These are phyloP conservation scores for Bretschneidera sinensis DNA, from an alignment of 345 rosid species.

Conservation along the genomic window DNA sequence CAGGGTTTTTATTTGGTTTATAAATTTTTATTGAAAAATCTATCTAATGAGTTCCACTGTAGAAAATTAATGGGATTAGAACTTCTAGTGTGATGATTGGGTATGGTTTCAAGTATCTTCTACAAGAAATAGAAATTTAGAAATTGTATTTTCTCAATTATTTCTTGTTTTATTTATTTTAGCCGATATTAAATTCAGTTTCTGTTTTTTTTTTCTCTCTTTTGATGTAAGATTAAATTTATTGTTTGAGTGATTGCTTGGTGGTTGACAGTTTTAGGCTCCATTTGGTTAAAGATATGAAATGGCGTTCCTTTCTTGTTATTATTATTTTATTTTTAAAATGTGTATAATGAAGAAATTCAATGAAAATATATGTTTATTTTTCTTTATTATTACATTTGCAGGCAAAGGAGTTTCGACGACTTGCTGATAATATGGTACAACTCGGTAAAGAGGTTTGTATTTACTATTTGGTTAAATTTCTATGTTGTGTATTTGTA, in stretches of 20 bases:
- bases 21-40: background rate
- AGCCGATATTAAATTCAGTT: background rate
- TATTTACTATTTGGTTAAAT: background rate
- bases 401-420: slow-evolving; percentile 85
- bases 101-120: background rate
- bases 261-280: too few relatives aligned
- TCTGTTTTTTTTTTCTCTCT: background rate
- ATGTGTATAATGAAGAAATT: background rate
- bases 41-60: too few relatives aligned
- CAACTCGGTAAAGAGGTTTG: slow-evolving; percentile 88
- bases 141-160: background rate
- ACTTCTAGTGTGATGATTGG: background rate
- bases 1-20: slow-evolving; percentile 27
- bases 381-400: slow-evolving; percentile 8
- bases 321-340: too few relatives aligned
- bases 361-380: background rate
- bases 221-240: too few relatives aligned
- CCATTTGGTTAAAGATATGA: too few relatives aligned
- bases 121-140: background rate
- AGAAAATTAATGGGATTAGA: too few relatives aligned
- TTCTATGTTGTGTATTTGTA: too few relatives aligned
- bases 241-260: too few relatives aligned
- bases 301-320: background rate
- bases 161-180: background rate
- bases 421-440: slow-evolving; percentile 91